phyloP scores from a whole-genome alignment of 2,329 filamentous ascomycete species.

The Cordyceps javanica region DNA sequence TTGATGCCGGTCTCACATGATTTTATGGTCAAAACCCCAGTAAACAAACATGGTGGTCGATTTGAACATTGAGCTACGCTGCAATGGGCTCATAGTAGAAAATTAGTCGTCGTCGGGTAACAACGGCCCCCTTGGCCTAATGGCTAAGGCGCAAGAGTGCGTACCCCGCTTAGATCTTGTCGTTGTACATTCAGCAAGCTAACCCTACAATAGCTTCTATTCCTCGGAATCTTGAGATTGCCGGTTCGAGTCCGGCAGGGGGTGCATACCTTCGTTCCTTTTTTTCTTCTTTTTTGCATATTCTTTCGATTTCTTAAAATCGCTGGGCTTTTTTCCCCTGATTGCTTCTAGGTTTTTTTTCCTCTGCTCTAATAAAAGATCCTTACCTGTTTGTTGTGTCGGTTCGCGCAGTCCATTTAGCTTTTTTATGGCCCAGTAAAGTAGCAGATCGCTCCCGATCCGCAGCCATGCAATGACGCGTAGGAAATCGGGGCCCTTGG shows the following conservation, averaged over 20 bases:
- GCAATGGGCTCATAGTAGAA: not conserved
- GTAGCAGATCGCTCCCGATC: conserved; percentile 8
- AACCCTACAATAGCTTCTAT: conserved; percentile 2
- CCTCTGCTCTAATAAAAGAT: no score
- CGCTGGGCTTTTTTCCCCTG: not conserved
- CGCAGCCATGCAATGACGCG: conserved; percentile 5
- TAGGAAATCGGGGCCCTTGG: conserved; percentile 4
- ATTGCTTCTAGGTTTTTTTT: not conserved
- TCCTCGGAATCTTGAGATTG: conserved; percentile 13
- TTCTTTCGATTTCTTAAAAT: not conserved
- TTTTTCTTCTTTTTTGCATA: not conserved
- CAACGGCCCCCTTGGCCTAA: conserved; percentile 13
- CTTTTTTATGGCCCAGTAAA: not conserved
- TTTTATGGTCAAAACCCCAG: not conserved
- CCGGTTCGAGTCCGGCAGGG: conserved; percentile 14
- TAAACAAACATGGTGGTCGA: not conserved
- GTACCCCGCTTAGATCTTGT: conserved; percentile 12
- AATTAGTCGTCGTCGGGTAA: not conserved
- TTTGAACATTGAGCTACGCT: not conserved
- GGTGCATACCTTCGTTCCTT: conserved; percentile 1
- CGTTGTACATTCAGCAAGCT: conserved; percentile 7
- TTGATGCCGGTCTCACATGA: no score
- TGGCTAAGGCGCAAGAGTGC: conserved; percentile 14
- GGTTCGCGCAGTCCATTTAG: not conserved
- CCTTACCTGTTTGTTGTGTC: not conserved